Conservation (phyloP, 495 filamentous ascomycete genomes). For the Penicillium psychrofluorescens region DNA sequence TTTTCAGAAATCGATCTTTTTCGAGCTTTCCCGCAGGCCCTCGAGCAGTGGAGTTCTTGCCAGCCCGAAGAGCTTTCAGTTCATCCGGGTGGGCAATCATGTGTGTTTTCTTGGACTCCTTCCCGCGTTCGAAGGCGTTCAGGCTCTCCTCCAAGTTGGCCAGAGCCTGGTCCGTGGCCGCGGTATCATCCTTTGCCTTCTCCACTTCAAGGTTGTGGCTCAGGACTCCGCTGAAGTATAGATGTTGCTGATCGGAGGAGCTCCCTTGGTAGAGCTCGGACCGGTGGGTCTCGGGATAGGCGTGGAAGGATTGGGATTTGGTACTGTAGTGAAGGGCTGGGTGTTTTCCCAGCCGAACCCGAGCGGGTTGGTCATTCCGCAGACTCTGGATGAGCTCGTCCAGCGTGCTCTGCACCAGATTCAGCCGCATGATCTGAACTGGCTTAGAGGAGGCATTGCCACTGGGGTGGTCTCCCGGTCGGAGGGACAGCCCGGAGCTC, state of each 20-base stretch:
- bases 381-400: slow-evolving; percentile 65
- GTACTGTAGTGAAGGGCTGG: slow-evolving; percentile 46
- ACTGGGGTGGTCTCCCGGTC: slow-evolving; percentile 27
- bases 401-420: slow-evolving; percentile 56
- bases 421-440: slow-evolving; percentile 55
- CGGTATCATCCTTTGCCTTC: slow-evolving; percentile 46
- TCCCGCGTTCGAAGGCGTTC: slow-evolving; percentile 40
- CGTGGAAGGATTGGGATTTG: slow-evolving; percentile 44
- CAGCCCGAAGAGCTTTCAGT: slow-evolving; percentile 25
- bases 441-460: slow-evolving; percentile 21
- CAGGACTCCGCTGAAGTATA: slow-evolving; percentile 47
- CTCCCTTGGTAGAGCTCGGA: slow-evolving; percentile 44
- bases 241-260: slow-evolving; percentile 29
- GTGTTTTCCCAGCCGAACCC: slow-evolving; percentile 38
- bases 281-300: slow-evolving; percentile 38
- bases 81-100: slow-evolving; percentile 33
- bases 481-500: slow-evolving; percentile 40
- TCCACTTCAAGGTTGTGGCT: slow-evolving; percentile 51
- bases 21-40: slow-evolving; percentile 31
- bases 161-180: slow-evolving; percentile 43
- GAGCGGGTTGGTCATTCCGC: slow-evolving; percentile 52
- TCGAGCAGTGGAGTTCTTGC: slow-evolving; percentile 5
- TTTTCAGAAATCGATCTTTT: slow-evolving; percentile 38
- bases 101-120: slow-evolving; percentile 46
- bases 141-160: slow-evolving; percentile 51